Percentiles rank a stretch among this genome's conserved stretches.
phyloP scores from a whole-genome alignment of 1,284 basidiomycete species.

The Ganoderma resinaceum region DNA sequence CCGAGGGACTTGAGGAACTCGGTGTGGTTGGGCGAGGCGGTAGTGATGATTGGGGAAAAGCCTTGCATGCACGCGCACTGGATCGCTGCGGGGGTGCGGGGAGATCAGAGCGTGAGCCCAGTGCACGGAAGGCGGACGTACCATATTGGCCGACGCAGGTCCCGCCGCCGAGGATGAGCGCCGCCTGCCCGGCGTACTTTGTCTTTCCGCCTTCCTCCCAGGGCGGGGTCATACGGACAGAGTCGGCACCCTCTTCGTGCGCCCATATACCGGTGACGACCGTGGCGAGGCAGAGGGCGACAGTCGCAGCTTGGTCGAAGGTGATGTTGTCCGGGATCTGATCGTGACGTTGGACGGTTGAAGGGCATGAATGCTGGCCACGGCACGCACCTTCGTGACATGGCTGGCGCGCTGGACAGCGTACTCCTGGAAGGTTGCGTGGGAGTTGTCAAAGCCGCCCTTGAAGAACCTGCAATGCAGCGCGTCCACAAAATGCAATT shows the following conservation, averaged over 20 bases:
- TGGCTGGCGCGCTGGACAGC: neutral
- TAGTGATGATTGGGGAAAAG: constrained; percentile 54
- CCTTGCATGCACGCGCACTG: constrained; percentile 56
- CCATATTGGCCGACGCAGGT: constrained; percentile 41
- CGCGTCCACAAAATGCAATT: too few species aligned
- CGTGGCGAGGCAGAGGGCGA: constrained; percentile 48
- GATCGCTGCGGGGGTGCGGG: constrained; percentile 36
- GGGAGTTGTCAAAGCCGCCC: neutral
- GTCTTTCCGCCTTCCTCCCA: constrained; percentile 40
- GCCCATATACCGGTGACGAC: constrained; percentile 49
- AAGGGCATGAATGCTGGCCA: neutral
- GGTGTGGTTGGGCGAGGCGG: constrained; percentile 50
- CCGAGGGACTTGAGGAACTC: constrained; percentile 20
- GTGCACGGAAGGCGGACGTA: neutral
- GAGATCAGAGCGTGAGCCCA: neutral
- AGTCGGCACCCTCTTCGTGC: constrained; percentile 36
- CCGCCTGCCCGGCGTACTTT: constrained; percentile 45
- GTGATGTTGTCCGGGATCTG: constrained; percentile 38
- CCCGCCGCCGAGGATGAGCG: constrained; percentile 52
- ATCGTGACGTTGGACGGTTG: neutral
- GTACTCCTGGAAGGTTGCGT: neutral
- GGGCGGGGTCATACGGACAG: constrained; percentile 38
- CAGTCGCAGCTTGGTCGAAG: constrained; percentile 44
- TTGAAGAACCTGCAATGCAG: neutral
- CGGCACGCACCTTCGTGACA: neutral